A percentile compares a stretch with the other conserved stretches of the same genome.
phyloP scores from a whole-genome alignment of 768 basidiomycete genomes.

The Trametopsis cervina region DNA sequence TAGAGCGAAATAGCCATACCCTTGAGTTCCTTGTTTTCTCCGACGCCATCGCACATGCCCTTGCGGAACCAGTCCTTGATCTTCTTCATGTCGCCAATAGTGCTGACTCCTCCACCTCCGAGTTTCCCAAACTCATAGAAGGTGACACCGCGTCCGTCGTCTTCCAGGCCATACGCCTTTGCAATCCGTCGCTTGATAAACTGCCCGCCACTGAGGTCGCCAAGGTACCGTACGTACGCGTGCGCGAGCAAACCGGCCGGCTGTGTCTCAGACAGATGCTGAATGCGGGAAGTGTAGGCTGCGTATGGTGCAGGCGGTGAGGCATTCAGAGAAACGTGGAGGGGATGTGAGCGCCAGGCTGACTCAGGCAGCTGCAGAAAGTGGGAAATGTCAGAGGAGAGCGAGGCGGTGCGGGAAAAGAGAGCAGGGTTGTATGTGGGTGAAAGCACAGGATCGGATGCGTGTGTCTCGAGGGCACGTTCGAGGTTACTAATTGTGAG shows the following conservation, averaged over 20 bases:
- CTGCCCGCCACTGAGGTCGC: slow-evolving; percentile 77
- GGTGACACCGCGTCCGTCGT: slow-evolving; percentile 32
- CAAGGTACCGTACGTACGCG: slow-evolving; percentile 78
- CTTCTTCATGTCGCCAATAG: slow-evolving; percentile 56
- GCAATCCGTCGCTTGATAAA: slow-evolving; percentile 53
- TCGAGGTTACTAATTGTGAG: slow-evolving; percentile 42
- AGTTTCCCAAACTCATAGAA: slow-evolving; percentile 69
- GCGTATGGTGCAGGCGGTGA: slow-evolving; percentile 41
- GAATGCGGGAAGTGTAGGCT: slow-evolving; percentile 48
- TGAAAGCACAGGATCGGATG: slow-evolving; percentile 53
- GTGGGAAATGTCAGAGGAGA: slow-evolving; percentile 63
- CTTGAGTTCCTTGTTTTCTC: slow-evolving; percentile 26
- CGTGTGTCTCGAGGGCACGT: slow-evolving; percentile 49
- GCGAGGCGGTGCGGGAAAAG: slow-evolving; percentile 49
- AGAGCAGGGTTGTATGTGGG: slow-evolving; percentile 67
- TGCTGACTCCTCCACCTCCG: slow-evolving; percentile 35
- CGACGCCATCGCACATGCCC: slow-evolving; percentile 32
- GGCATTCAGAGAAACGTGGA: slow-evolving; percentile 38
- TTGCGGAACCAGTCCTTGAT: slow-evolving; percentile 67
- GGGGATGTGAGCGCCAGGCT: slow-evolving; percentile 50
- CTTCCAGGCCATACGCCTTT: slow-evolving; percentile 60
- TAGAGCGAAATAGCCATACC: slow-evolving; percentile 12
- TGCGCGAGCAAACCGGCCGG: slow-evolving; percentile 55
- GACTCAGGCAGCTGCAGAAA: slow-evolving; percentile 47
- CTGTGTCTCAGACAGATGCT: slow-evolving; percentile 33